A percentile compares a stretch with the other conserved stretches of the same genome.
These are phyloP conservation scores for Cordyceps pruinosa DNA, from an alignment of 2,329 filamentous ascomycete genomes.

Conservation along the genomic window DNA sequence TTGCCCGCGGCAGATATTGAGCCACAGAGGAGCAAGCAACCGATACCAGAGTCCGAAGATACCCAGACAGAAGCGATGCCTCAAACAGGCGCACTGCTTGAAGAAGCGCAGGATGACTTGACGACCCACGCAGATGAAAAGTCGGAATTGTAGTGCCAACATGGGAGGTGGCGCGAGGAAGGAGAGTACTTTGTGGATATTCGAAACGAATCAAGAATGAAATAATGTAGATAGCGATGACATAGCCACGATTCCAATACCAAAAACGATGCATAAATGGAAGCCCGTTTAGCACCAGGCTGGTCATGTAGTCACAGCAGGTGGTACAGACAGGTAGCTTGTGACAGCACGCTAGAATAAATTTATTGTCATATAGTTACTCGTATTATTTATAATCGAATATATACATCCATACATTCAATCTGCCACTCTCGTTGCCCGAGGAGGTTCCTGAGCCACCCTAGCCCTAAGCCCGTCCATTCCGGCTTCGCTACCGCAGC, in stretches of 20 bases:
- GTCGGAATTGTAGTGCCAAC: background rate
- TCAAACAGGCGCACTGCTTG: slow-evolving; percentile 9
- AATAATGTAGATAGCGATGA: slow-evolving; percentile 12
- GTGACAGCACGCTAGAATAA: too few relatives aligned
- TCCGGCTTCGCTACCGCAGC: slow-evolving; percentile 60
- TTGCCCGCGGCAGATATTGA: background rate
- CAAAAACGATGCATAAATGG: background rate
- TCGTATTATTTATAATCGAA: slow-evolving; percentile 51
- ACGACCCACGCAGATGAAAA: background rate
- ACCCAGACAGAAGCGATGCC: background rate
- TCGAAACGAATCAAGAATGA: slow-evolving; percentile 9
- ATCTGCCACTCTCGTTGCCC: slow-evolving; percentile 84
- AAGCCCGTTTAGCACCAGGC: background rate
- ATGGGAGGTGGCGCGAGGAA: too few relatives aligned
- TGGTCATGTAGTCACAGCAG: too few relatives aligned
- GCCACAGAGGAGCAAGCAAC: background rate
- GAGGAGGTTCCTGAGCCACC: slow-evolving; percentile 77
- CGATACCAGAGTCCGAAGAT: slow-evolving; percentile 16
- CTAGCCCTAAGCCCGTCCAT: slow-evolving; percentile 71
- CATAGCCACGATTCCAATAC: slow-evolving; percentile 4
- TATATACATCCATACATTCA: slow-evolving; percentile 82
- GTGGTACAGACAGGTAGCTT: too few relatives aligned
- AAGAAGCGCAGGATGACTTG: background rate
- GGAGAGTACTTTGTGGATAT: slow-evolving; percentile 1
- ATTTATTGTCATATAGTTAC: background rate